phyloP scores from a whole-genome alignment of 495 filamentous ascomycete species.

The Penicillium diatomitis region DNA sequence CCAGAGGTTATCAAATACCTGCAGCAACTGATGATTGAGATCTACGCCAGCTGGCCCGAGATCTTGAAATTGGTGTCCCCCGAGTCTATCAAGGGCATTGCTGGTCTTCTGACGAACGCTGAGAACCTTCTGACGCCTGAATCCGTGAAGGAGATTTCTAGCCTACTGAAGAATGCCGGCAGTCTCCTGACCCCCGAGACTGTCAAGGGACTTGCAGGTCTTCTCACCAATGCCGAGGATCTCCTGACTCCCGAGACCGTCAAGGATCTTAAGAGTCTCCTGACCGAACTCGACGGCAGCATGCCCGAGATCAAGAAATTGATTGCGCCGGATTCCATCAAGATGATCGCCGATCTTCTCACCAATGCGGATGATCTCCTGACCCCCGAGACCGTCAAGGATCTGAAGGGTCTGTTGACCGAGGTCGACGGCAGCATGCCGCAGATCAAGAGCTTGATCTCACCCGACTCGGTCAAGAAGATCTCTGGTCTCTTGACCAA shows the following conservation, averaged over 20 bases:
- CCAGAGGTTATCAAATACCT: constrained; percentile 24
- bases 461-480: constrained; percentile 24
- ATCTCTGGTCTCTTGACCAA: constrained; percentile 33
- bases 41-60: constrained; percentile 20
- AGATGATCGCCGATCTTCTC: constrained; percentile 13
- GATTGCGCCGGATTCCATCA: too few relatives aligned
- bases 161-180: too few relatives aligned
- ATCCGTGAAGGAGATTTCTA: too few relatives aligned
- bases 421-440: constrained; percentile 19
- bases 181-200: too few relatives aligned
- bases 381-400: constrained; percentile 21
- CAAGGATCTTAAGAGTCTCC: too few relatives aligned
- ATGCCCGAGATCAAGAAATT: too few relatives aligned
- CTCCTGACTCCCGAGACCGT: too few relatives aligned
- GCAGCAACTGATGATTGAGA: constrained; percentile 21
- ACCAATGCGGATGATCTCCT: constrained; percentile 28
- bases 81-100: constrained; percentile 26
- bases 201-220: too few relatives aligned
- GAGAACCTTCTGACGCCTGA: constrained; percentile 6
- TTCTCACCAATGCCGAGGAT: too few relatives aligned
- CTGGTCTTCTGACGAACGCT: constrained; percentile 33
- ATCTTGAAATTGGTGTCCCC: constrained; percentile 23
- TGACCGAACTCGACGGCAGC: too few relatives aligned
- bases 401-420: constrained; percentile 26
- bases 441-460: constrained; percentile 20